Base-by-base conservation (phyloP, 2,329 filamentous ascomycete species). In the Trichophyton benhamiae region DNA sequence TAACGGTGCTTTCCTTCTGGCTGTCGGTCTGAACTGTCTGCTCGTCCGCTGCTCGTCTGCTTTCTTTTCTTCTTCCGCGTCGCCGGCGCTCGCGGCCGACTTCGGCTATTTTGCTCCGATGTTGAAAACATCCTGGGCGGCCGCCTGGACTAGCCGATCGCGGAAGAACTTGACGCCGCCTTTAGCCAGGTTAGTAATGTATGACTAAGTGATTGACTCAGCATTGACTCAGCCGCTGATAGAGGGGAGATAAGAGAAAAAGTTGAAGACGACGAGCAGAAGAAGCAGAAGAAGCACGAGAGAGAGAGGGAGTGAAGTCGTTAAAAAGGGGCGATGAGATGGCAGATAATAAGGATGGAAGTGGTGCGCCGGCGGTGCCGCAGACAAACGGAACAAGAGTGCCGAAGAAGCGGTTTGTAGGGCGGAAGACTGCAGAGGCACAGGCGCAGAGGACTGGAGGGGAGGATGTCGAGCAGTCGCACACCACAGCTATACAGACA, bases 391-490 rank as follows among this genome's bases (percentile, higher is more conserved):
- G 52, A 3, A 59, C 79, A 75, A 72, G 80, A 79, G 87, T 92
- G 69, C 94, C 94, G 22, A 95, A 89, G 78, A 91, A 92, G 75
- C 84, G 92, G 62, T 99, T 99, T 67, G 87, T 99, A 17, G 94
- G 94, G 33, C 82, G 90, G 66, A 84, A 87, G 68, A 83, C 88
- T 22, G 89, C 88, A 7, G 76, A 78, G 48, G 71, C 75, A 20
- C 74, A 76, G 64, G 69, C 72, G 80, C 84, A 64, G 83, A 86
- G 68, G 80, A 42, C 38, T 15, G 83, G 67, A 77, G 82, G 46
- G 74, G 79, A 69, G 74, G 79, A 69, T 25, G 20, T 20, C 76
- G 79, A 81, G 49, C 83, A 33, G 17, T 48, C 58, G 42, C 52
- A 63, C 49, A 61, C 61, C 63, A 83, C 91, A 30, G 68, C 73